Conservation (phyloP, 176 grass and related monocot genomes). For the Chloris gayana region DNA sequence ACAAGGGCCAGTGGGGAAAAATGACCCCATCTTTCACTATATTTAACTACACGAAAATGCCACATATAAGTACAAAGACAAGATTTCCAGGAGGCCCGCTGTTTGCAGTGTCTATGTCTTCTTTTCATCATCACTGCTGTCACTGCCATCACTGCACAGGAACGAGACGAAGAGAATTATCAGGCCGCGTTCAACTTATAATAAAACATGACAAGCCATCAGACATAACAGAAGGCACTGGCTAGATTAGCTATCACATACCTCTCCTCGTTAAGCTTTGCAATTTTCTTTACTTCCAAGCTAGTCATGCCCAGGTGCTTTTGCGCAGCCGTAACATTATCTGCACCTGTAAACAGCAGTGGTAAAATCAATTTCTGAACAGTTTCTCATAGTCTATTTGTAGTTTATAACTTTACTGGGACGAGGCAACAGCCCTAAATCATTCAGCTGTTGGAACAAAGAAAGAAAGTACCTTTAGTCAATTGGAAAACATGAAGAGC, state of each 20-base stretch:
- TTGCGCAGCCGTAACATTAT: conserved; percentile 77
- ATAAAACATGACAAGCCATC: conserved; percentile 5
- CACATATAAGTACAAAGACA: not conserved
- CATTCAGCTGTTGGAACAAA: too few relatives aligned
- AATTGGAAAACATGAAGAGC: conserved; percentile 93
- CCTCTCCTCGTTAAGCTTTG: conserved; percentile 92
- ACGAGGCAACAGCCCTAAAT: not conserved
- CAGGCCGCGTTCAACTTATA: not conserved
- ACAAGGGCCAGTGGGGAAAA: conserved; percentile 40
- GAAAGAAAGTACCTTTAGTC: conserved; percentile 70
- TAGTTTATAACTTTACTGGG: not conserved
- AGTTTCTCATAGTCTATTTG: not conserved
- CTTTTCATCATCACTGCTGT: conserved; percentile 81
- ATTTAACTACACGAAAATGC: conserved; percentile 17
- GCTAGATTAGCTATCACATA: conserved; percentile 39
- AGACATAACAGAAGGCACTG: not conserved
- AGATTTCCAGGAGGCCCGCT: not conserved
- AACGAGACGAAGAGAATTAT: conserved; percentile 22
- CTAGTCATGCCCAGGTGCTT: conserved; percentile 88
- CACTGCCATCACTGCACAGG: conserved; percentile 72
- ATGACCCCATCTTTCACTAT: conserved; percentile 28
- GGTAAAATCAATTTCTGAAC: conserved; percentile 10
- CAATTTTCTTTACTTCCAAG: conserved; percentile 90
- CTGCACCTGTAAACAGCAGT: conserved; percentile 56
- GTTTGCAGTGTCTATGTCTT: conserved; percentile 27